Evolutionary conservation across 768 basidiomycete species (phyloP).

Genomic region (Boletus tomentosulus): DNA sequence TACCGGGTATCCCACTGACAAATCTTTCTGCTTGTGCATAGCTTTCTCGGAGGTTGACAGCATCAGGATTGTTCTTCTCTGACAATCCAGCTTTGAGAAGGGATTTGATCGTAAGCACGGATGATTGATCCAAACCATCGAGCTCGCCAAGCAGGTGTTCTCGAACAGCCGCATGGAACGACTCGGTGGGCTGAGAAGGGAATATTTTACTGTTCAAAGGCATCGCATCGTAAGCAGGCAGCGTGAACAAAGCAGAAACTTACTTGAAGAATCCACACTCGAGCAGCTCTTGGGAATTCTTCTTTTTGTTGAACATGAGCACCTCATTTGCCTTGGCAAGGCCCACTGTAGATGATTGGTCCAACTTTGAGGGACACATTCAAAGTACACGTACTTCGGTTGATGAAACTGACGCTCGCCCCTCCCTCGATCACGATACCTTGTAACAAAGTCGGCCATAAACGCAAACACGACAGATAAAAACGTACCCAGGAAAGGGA

Average conservation of each 20-base stretch:
- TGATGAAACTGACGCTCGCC: slow-evolving; percentile 64
- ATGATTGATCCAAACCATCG: slow-evolving; percentile 51
- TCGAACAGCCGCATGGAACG: slow-evolving; percentile 53
- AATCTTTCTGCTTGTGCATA: slow-evolving; percentile 68
- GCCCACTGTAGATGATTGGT: slow-evolving; percentile 47
- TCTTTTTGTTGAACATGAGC: slow-evolving; percentile 66
- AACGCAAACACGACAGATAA: background rate
- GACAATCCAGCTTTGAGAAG: slow-evolving; percentile 53
- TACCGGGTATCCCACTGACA: slow-evolving; percentile 52
- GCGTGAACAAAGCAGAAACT: slow-evolving; percentile 7
- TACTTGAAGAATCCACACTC: slow-evolving; percentile 65
- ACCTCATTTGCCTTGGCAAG: slow-evolving; percentile 67
- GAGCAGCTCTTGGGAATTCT: slow-evolving; percentile 52
- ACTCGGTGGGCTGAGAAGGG: slow-evolving; percentile 44
- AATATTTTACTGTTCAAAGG: slow-evolving; percentile 49
- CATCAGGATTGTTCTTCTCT: slow-evolving; percentile 62
- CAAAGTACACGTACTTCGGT: slow-evolving; percentile 46
- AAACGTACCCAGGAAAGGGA: slow-evolving; percentile 54
- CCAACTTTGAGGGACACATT: background rate
- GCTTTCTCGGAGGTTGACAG: slow-evolving; percentile 63
- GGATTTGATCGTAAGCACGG: slow-evolving; percentile 49
- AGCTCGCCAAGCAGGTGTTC: slow-evolving; percentile 49
- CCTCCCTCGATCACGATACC: slow-evolving; percentile 68
- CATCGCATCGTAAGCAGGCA: background rate
- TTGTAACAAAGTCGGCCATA: slow-evolving; percentile 22